Base-by-base conservation (phyloP, 805 yeast species). In the Naumovozyma baii region DNA sequence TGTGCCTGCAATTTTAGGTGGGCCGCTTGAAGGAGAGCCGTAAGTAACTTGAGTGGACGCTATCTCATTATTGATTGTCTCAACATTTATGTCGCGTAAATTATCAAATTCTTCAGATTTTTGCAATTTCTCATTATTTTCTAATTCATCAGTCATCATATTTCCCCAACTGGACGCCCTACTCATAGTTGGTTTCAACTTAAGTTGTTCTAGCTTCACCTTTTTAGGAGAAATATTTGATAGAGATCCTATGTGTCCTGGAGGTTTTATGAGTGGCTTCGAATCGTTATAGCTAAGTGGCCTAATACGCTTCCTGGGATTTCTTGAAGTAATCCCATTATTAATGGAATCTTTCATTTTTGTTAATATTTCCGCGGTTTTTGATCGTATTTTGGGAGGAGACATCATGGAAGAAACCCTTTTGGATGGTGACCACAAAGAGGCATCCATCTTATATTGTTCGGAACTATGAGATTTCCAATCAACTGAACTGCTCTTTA, bases 81-180 rank as follows among this genome's bases (percentile, higher is more conserved):
- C 36, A 31, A 31, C 35, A 29, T 36, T 19, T 5, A 31, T 34
- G 3, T 18, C 37, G 3, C 31, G 22, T 13, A 39, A 38, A 5
- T 34, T 22, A 15, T 36, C 40, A 15, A 20, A 26, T 5, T 16
- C 15, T 20, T 34, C 34, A 13, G 18, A 14, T 15, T 13, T n/a
- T 15, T 22, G 29, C n/a, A 28, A 33, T 12, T 34, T 36, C 13
- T 45, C 47, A 4, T 29, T 43, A 37, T 5, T 19, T 18, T 31
- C 39, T 12, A 35, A 30, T 17, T 36, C 40, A 8, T 43, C 46
- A 3, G 60, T 49, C 46, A 56, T 48, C 37, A 52, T 41, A 25
- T 46, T 50, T 1, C 61, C 62, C 62, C 63, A 58, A 33, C 61
- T 55, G 4, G 53, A 36, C 3, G 52, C 31, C 37, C 58, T 41